These are phyloP conservation scores for Pisolithus tinctorius DNA, from an alignment of 768 basidiomycete species.

Conservation along the genomic window DNA sequence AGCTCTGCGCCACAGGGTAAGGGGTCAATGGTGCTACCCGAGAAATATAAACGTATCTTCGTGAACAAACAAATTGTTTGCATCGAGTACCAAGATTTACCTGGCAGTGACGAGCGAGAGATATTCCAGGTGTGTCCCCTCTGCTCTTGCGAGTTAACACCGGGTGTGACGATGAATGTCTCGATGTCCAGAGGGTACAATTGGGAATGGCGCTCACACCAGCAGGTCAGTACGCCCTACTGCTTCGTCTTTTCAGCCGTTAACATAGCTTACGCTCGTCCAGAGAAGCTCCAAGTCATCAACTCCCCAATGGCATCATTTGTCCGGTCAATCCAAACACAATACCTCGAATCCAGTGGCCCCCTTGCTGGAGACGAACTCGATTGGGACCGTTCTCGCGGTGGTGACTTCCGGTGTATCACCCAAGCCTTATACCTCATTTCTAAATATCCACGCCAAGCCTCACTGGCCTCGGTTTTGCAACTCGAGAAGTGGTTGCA, in stretches of 20 bases:
- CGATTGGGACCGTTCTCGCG: conserved; percentile 47
- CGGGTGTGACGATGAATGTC: neutral
- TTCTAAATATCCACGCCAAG: conserved; percentile 32
- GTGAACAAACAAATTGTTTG: conserved; percentile 74
- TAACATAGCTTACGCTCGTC: neutral
- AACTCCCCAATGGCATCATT: conserved; percentile 51
- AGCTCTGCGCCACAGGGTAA: conserved; percentile 1
- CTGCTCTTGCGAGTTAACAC: neutral
- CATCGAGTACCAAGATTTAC: conserved; percentile 64
- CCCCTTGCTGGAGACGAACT: conserved; percentile 30
- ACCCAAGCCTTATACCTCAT: conserved; percentile 49
- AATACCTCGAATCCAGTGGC: conserved; percentile 37
- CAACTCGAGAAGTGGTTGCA: conserved; percentile 49
- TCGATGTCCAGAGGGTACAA: conserved; percentile 53
- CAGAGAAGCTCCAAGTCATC: conserved; percentile 66
- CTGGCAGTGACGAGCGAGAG: conserved; percentile 53
- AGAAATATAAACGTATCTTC: conserved; percentile 52
- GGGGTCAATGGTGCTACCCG: conserved; percentile 38
- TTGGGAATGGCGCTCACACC: conserved; percentile 72
- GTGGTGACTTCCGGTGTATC: conserved; percentile 53
- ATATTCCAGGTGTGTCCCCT: conserved; percentile 57
- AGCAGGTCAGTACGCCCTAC: conserved; percentile 36
- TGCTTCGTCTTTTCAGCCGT: neutral
- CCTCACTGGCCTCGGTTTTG: conserved; percentile 24
- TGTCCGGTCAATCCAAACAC: conserved; percentile 47